These are phyloP conservation scores for Penicillium fuscoglaucum DNA, from an alignment of 2,329 filamentous ascomycete species.

Conservation along the genomic window DNA sequence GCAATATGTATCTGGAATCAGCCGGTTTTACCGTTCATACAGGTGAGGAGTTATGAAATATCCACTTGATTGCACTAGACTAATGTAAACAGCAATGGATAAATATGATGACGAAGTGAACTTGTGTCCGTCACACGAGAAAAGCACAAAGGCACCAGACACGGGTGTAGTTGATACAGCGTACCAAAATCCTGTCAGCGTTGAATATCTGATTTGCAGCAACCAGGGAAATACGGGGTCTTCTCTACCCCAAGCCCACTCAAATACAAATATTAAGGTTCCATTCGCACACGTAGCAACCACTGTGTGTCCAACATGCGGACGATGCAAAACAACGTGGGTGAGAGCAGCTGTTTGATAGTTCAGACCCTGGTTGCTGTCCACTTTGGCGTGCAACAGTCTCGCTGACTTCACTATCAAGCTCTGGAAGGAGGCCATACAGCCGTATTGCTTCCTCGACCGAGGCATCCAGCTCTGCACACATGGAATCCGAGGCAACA, in stretches of 20 bases:
- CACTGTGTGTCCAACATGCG: not conserved
- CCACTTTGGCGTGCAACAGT: not conserved
- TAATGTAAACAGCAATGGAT: no score
- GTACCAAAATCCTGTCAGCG: not conserved
- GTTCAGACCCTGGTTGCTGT: not conserved
- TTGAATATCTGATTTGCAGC: not conserved
- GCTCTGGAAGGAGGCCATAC: not conserved
- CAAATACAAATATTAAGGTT: not conserved
- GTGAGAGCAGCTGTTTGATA: not conserved
- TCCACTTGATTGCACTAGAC: no score
- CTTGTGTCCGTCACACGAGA: no score
- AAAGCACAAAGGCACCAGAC: no score
- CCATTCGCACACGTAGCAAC: not conserved
- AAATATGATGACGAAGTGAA: no score
- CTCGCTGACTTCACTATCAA: not conserved
- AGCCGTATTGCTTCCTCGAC: not conserved
- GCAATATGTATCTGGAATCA: no score
- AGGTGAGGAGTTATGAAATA: no score
- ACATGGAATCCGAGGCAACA: not conserved
- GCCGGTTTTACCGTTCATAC: no score
- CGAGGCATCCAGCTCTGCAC: not conserved
- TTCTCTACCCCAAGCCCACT: not conserved
- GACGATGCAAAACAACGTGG: not conserved
- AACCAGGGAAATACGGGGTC: not conserved
- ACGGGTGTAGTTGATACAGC: not conserved